Conservation (phyloP, 2,329 filamentous ascomycete species). For the Cladorrhinum sp. region DNA sequence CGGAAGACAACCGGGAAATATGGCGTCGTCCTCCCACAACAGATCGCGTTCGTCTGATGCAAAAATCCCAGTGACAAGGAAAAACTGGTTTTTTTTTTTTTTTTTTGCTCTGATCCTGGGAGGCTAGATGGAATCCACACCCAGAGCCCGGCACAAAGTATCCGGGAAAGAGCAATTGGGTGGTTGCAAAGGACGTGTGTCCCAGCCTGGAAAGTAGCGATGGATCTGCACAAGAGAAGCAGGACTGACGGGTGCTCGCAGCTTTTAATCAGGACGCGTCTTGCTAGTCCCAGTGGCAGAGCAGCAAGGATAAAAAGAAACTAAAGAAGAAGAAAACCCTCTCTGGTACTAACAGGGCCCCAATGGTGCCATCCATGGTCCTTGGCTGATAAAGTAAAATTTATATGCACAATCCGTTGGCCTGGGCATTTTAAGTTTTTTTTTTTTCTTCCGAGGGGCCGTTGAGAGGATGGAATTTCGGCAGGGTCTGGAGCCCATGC, state of each 20-base stretch:
- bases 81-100: background rate
- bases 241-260: background rate
- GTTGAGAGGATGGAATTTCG: background rate
- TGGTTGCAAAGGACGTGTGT: background rate
- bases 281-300: background rate
- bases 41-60: background rate
- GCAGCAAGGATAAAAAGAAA: background rate
- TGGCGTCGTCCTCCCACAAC: background rate
- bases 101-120: background rate
- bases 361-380: background rate
- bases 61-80: background rate
- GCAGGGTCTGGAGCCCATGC: background rate
- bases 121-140: background rate
- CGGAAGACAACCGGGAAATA: background rate
- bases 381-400: background rate
- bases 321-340: background rate
- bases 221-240: background rate
- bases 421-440: background rate
- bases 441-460: background rate
- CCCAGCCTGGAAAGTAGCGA: background rate
- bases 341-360: background rate
- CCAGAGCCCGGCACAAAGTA: background rate
- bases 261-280: background rate
- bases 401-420: background rate
- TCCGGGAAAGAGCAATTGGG: background rate